A percentile compares a stretch with the other conserved stretches of the same genome.
These are phyloP conservation scores for Didymella glomerata DNA, from an alignment of 2,329 filamentous ascomycete genomes.

Conservation along the genomic window DNA sequence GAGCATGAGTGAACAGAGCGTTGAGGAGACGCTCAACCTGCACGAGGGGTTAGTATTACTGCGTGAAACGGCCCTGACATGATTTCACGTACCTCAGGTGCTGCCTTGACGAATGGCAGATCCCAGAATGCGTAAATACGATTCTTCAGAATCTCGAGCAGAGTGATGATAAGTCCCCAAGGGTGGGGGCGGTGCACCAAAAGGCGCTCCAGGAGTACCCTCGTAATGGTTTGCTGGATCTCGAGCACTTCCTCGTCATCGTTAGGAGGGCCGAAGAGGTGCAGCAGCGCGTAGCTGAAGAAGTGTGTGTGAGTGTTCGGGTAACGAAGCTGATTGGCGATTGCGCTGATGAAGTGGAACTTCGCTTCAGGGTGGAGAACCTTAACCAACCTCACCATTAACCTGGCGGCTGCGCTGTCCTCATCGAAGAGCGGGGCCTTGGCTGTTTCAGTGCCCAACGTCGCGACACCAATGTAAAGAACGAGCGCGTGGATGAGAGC, in stretches of 20 bases:
- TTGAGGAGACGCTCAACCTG: conserved; percentile 58
- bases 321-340: conserved; percentile 91
- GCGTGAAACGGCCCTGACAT: background rate
- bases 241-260: conserved; percentile 74
- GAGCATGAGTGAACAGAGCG: conserved; percentile 57
- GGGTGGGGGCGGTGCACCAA: conserved; percentile 92
- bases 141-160: conserved; percentile 91
- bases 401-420: conserved; percentile 71
- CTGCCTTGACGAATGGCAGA: conserved; percentile 87
- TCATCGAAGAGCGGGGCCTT: conserved; percentile 71
- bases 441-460: conserved; percentile 66
- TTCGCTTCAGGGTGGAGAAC: conserved; percentile 79
- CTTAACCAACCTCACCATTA: conserved; percentile 79
- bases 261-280: conserved; percentile 72
- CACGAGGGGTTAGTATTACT: conserved; percentile 24
- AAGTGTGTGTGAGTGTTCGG: conserved; percentile 91
- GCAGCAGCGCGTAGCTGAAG: conserved; percentile 84
- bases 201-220: conserved; percentile 86
- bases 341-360: conserved; percentile 83
- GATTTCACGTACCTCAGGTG: conserved; percentile 71
- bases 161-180: conserved; percentile 90
- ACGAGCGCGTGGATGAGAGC: conserved; percentile 81
- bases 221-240: conserved; percentile 88
- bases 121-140: conserved; percentile 92
- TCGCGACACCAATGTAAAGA: conserved; percentile 80